Evolutionary conservation across 2,329 filamentous ascomycete genomes (phyloP).

Genomic region (Fusarium haematococcum): DNA sequence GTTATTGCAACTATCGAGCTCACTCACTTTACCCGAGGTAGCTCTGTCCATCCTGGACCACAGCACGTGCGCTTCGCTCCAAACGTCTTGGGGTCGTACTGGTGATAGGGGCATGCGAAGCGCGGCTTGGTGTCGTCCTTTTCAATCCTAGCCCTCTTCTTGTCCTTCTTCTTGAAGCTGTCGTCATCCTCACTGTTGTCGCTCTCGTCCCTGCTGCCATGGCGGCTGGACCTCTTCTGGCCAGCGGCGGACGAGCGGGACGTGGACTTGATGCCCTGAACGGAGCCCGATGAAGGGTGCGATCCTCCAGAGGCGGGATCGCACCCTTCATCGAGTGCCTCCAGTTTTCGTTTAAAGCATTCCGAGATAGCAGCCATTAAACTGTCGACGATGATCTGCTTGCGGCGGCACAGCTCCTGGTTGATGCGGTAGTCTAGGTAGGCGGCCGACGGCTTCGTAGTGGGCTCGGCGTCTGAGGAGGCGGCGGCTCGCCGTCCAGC

Average conservation of each 20-base stretch:
- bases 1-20: not conserved
- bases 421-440: slow-evolving; percentile 33
- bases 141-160: slow-evolving; percentile 52
- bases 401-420: slow-evolving; percentile 27
- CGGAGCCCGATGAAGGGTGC: slow-evolving; percentile 30
- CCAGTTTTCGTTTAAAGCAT: slow-evolving; percentile 36
- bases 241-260: slow-evolving; percentile 16
- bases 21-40: slow-evolving; percentile 43
- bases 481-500: slow-evolving; percentile 39
- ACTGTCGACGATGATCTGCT: slow-evolving; percentile 16
- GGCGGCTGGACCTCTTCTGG: slow-evolving; percentile 31
- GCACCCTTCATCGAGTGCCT: slow-evolving; percentile 33
- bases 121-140: slow-evolving; percentile 44
- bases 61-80: slow-evolving; percentile 38
- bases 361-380: slow-evolving; percentile 28
- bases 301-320: slow-evolving; percentile 18
- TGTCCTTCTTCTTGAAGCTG: slow-evolving; percentile 46
- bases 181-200: slow-evolving; percentile 45
- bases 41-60: slow-evolving; percentile 38
- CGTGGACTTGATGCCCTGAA: slow-evolving; percentile 18
- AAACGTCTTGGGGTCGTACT: slow-evolving; percentile 47
- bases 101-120: slow-evolving; percentile 53
- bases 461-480: slow-evolving; percentile 39
- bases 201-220: slow-evolving; percentile 42
- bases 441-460: slow-evolving; percentile 41